Conservation (phyloP, 257 asterid species). For the Solanum chiquidenum region DNA sequence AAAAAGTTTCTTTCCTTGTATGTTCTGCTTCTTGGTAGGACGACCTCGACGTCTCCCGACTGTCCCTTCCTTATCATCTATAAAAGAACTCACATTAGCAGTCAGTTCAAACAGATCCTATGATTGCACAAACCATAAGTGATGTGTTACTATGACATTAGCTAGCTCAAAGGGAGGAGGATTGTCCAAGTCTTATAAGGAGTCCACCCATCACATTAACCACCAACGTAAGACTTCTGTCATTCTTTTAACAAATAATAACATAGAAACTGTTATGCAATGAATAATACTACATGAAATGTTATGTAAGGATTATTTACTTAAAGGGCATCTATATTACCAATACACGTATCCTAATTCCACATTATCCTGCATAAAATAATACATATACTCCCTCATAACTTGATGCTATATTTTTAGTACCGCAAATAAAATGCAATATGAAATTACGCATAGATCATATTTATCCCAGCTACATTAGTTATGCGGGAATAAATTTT, state of each 20-base stretch:
- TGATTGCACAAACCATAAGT: neutral
- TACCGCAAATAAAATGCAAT: neutral
- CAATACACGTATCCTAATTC: neutral
- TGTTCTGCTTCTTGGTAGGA: constrained; percentile 57
- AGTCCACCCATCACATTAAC: neutral
- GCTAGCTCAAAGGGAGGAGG: neutral
- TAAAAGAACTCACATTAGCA: constrained; percentile 15
- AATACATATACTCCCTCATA: neutral
- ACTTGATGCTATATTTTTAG: neutral
- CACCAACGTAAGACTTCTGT: neutral
- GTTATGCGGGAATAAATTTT: neutral
- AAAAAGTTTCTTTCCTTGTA: constrained; percentile 75
- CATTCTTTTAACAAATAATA: neutral
- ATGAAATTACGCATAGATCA: neutral
- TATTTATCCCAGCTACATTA: neutral
- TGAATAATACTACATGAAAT: neutral
- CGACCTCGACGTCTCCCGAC: constrained; percentile 72
- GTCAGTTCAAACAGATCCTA: neutral
- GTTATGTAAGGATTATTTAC: neutral
- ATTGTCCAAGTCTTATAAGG: neutral
- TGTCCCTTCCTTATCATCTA: constrained; percentile 56
- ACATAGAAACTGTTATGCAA: neutral
- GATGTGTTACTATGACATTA: neutral
- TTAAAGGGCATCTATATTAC: neutral
- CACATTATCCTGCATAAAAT: neutral